phyloP scores from a whole-genome alignment of 2,329 filamentous ascomycete species.

The Ophiognomonia clavigignenti-juglandacearum region DNA sequence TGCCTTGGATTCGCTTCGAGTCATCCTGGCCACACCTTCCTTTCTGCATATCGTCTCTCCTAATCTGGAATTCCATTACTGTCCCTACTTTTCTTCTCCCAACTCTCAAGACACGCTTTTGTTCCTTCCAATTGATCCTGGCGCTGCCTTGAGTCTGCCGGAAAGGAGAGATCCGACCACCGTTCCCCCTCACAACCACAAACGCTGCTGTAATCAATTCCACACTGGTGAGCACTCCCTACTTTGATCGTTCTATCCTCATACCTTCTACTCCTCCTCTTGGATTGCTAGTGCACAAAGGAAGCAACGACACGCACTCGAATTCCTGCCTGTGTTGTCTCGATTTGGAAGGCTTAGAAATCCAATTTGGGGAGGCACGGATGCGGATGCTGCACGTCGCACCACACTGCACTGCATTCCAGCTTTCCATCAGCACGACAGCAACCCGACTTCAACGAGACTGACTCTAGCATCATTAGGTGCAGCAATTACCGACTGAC shows the following conservation, averaged over 20 bases:
- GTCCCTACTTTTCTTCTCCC: conserved; percentile 4
- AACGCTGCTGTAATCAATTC: neutral
- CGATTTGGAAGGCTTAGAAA: neutral
- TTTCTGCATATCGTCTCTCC: conserved; percentile 11
- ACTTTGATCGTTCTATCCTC: neutral
- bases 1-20: conserved; percentile 9
- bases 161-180: neutral
- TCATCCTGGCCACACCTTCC: conserved; percentile 12
- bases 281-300: no score
- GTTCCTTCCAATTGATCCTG: conserved; percentile 6
- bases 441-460: neutral
- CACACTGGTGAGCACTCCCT: conserved; percentile 8
- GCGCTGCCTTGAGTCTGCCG: conserved; percentile 10
- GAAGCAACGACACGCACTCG: no score
- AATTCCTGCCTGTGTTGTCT: no score
- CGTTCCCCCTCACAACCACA: neutral
- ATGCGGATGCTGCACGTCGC: neutral
- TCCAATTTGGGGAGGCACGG: neutral
- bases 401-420: neutral
- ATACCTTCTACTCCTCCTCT: neutral
- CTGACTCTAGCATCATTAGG: neutral
- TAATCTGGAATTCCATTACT: neutral
- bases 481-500: neutral
- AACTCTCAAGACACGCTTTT: conserved; percentile 2
- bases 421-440: neutral